Conservation (phyloP, 2,329 filamentous ascomycete species). For the Fusarium sp. region DNA sequence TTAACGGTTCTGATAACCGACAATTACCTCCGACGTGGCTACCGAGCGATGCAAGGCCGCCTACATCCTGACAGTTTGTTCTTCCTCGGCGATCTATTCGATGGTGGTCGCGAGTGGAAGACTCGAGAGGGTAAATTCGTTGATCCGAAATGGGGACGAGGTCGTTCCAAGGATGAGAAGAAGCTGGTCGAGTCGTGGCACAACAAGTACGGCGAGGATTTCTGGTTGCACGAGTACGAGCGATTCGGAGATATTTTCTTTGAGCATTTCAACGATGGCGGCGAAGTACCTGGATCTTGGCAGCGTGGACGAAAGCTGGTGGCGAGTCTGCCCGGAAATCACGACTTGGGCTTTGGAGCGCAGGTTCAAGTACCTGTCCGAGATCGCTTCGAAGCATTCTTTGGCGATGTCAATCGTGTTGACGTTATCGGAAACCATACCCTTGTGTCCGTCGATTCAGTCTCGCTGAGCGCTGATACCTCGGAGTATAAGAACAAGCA, state of each 20-base stretch:
- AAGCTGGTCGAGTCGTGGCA: constrained; percentile 73
- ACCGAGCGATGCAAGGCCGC: constrained; percentile 78
- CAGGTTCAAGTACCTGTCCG: constrained; percentile 85
- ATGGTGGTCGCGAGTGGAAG: constrained; percentile 95
- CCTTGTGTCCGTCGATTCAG: constrained; percentile 89
- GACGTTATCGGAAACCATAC: constrained; percentile 96
- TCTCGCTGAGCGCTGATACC: constrained; percentile 82
- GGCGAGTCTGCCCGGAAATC: constrained; percentile 89
- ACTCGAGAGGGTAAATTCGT: constrained; percentile 71
- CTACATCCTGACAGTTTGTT: constrained; percentile 88
- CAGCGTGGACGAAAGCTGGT: constrained; percentile 81
- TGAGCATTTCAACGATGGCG: constrained; percentile 71
- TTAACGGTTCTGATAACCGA: constrained; percentile 77
- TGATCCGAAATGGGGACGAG: constrained; percentile 69
- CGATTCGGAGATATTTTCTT: constrained; percentile 91
- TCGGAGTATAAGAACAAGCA: constrained; percentile 63
- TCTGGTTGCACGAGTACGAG: constrained; percentile 87
- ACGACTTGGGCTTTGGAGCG: constrained; percentile 91
- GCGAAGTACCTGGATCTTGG: constrained; percentile 65
- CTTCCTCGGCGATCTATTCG: constrained; percentile 94
- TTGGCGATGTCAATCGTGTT: constrained; percentile 90
- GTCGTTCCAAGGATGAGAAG: constrained; percentile 63
- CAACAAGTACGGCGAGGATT: constrained; percentile 80
- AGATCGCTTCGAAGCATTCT: constrained; percentile 86
- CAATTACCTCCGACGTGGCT: constrained; percentile 87